Base-by-base conservation (phyloP, 495 filamentous ascomycete species). In the Rostrohypoxylon terebratum region DNA sequence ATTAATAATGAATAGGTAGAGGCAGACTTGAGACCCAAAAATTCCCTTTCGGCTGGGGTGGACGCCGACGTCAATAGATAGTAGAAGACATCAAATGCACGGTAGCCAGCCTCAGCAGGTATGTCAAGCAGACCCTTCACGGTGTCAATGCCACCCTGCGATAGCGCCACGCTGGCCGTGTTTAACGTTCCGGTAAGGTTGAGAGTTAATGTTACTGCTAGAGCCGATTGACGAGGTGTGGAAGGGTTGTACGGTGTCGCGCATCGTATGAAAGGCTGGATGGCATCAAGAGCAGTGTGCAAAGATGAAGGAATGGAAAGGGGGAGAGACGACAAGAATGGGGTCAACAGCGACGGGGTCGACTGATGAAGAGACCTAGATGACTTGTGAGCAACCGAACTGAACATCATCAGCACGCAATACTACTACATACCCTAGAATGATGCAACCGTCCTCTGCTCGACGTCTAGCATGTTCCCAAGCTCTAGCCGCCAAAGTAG, bases 1-100 rank as follows among this genome's bases (percentile, higher is more conserved):
- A 91, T 90, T 18, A 99, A 84, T 7, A 99, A 82, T 28, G 88
- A 78, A 79, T 99, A 98, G 13, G 86, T 83, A 1, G 92, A 90
- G 1, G 92, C 87, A n/a, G 88, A 86, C 80, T 94, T 92, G 34
- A 99, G 84, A 47, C 90, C 90, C n/a, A 99, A 83, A 63, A 93
- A 97, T 77, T 98, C 94, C 40, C 94, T 87, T 82, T 99, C 96
- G 0, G 94, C 93, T 1, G 91, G 91, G 1, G 94, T 96, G 0
- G 96, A 96, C 13, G 93, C 90, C 28, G 92, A 93, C 0, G 94
- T 96, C 21, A 97, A 85, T 2, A 99, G 88, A 72, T 98, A 98
- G 81, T 99, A 99, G 79, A 98, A 99, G 28, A 94, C 96, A 77
- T 99, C 94, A 74, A 98, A 99, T n/a, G 95, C 96, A 64, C 96